These are phyloP conservation scores for Aspergillus haitiensis DNA, from an alignment of 495 filamentous ascomycete species.

Conservation along the genomic window DNA sequence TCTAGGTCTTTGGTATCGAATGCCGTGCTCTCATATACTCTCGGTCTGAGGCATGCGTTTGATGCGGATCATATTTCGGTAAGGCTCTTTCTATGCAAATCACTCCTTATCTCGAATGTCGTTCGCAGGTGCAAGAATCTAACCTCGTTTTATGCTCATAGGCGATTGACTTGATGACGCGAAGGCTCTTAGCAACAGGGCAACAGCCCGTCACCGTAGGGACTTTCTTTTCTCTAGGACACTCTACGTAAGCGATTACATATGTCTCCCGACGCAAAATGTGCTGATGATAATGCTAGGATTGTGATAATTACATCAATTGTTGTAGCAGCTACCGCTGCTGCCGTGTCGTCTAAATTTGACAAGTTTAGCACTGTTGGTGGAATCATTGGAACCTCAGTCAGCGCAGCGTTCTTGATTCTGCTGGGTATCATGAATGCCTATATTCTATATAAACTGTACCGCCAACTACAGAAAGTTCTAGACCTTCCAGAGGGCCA, in stretches of 20 bases:
- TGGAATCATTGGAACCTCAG: constrained; percentile 76
- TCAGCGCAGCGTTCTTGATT: constrained; percentile 79
- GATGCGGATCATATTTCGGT: constrained; percentile 95
- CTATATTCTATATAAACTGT: constrained; percentile 78
- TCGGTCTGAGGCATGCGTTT: constrained; percentile 90
- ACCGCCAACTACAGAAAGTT: constrained; percentile 63
- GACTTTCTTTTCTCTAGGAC: constrained; percentile 92
- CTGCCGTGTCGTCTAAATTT: constrained; percentile 76
- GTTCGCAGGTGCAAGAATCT: not conserved
- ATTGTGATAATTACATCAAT: constrained; percentile 90
- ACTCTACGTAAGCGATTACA: constrained; percentile 65
- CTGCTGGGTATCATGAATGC: constrained; percentile 79
- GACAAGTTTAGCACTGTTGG: constrained; percentile 79
- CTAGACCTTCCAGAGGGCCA: constrained; percentile 53
- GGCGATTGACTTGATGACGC: constrained; percentile 95
- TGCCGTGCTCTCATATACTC: constrained; percentile 80
- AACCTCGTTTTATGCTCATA: constrained; percentile 22
- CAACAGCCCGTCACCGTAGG: constrained; percentile 89
- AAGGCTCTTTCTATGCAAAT: constrained; percentile 5
- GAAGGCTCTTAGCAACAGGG: constrained; percentile 82
- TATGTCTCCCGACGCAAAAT: not conserved
- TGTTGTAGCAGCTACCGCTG: constrained; percentile 85
- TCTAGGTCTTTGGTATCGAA: constrained; percentile 67
- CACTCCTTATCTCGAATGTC: not conserved
- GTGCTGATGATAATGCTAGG: constrained; percentile 27